A percentile compares a stretch with the other conserved stretches of the same genome.
Evolutionary conservation across 805 yeast genomes (phyloP).

Genomic region (Wickerhamiella sergipiensis): DNA sequence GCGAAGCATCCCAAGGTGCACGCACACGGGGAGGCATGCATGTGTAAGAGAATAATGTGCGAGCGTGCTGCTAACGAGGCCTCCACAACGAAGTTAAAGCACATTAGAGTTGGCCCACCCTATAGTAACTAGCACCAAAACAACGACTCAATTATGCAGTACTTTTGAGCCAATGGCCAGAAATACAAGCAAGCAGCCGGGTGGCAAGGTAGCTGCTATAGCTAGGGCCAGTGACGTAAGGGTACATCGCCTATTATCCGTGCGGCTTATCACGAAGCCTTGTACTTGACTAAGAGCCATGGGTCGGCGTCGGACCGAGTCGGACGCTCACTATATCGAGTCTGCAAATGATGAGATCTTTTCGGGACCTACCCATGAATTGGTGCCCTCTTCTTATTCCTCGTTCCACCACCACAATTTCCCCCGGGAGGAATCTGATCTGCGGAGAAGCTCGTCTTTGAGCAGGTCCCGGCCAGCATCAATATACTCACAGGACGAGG

Average conservation of each 20-base stretch:
- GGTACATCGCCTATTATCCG: not conserved
- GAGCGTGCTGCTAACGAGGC: too few species aligned
- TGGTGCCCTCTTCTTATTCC: slow-evolving; percentile 56
- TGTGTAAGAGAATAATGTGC: not conserved
- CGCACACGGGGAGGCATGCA: not conserved
- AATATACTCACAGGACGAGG: slow-evolving; percentile 1
- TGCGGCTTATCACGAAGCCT: not conserved
- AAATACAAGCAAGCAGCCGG: too few species aligned
- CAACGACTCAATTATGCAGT: too few species aligned
- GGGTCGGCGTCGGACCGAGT: not conserved
- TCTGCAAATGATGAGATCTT: slow-evolving; percentile 38
- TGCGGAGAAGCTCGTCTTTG: slow-evolving; percentile 8
- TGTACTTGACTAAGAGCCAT: not conserved
- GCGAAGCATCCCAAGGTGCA: not conserved
- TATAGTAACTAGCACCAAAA: too few species aligned
- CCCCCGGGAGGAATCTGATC: slow-evolving; percentile 10
- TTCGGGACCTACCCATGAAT: slow-evolving; percentile 59
- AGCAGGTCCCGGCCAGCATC: not conserved
- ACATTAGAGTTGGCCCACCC: too few species aligned
- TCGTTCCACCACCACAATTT: slow-evolving; percentile 40
- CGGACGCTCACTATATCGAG: slow-evolving; percentile 20
- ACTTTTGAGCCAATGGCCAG: too few species aligned
- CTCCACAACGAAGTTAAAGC: too few species aligned
- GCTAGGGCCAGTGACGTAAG: not conserved
- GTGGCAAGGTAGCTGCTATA: too few species aligned